These are phyloP conservation scores for Capsicum baccatum DNA, from an alignment of 257 asterid species.

Conservation along the genomic window DNA sequence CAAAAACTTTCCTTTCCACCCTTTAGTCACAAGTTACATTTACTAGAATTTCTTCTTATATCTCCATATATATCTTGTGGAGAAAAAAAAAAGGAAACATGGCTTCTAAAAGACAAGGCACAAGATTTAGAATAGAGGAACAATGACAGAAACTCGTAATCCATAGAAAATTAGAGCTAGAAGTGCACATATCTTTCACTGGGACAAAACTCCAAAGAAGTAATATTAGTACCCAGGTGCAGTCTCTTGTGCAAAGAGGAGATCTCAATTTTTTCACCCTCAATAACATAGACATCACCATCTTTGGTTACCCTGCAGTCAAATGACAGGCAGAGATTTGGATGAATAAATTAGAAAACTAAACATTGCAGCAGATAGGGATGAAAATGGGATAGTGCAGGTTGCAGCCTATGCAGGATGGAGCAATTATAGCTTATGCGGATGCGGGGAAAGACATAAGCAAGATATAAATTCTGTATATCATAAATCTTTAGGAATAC, in stretches of 20 bases:
- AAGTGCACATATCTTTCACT: conserved; percentile 69
- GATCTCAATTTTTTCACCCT: conserved; percentile 83
- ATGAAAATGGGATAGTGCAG: not conserved
- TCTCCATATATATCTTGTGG: not conserved
- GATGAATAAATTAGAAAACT: not conserved
- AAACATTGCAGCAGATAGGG: not conserved
- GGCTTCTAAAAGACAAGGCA: conserved; percentile 18
- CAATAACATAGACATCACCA: conserved; percentile 89
- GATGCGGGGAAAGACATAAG: not conserved
- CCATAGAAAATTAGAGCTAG: not conserved
- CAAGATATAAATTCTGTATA: too few species aligned
- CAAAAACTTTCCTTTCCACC: not conserved
- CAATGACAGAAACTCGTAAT: not conserved
- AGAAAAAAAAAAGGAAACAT: not conserved
- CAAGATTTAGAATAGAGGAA: not conserved
- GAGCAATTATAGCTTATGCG: not conserved
- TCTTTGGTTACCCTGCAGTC: conserved; percentile 84
- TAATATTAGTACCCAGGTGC: conserved; percentile 78
- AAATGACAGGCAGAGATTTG: conserved; percentile 15
- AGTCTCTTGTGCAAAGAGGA: conserved; percentile 83
- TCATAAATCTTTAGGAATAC: too few species aligned
- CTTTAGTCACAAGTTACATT: not conserved
- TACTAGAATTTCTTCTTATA: not conserved
- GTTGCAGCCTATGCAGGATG: not conserved
- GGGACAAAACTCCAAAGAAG: conserved; percentile 87